Base-by-base conservation (phyloP, 371 early-diverging fungal species). In the Umbelopsis sp. region DNA sequence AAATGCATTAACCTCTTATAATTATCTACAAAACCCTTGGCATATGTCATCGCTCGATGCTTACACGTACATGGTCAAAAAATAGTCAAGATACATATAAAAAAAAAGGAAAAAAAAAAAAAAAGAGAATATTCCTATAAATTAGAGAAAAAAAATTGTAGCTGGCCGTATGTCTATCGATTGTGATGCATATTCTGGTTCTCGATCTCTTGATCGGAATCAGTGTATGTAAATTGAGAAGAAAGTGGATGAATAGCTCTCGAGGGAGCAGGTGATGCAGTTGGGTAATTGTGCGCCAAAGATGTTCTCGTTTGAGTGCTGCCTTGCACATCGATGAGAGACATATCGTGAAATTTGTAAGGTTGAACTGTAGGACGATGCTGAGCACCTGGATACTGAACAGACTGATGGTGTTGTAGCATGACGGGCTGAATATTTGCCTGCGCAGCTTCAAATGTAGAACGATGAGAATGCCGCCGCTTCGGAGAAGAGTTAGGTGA, bases 171-270 rank as follows among this genome's bases (percentile, higher is more conserved):
- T 18, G 35, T 57, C 57, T 57, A 57, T 57, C 18, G 35, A 35
- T 57, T 16, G 32, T 57, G 57, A 18, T 57, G 57, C 18, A 57
- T 57, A 29, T 35, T 57, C 35, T n/a, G 57, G 37, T 57, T 16
- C 35, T 57, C 57, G 35, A 11, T 32, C 18, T 57, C 57, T 4
- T 14, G 18, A 14, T 57, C 57, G 35, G 29, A 29, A 35, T 35
- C 29, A 6, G 11, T 18, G 18, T 29, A 57, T 37, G 57, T 57
- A 57, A 57, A 35, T 16, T 57, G 57, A 25, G 57, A 4, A 25
- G 57, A 57, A 57, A 57, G 57, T 57, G 57, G 57, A n/a, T 57
- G 57, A 57, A 57, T 57, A 32, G 57, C 57, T 57, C 57, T 57
- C 32, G 37, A 29, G 3, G 29, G 57, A 35, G 57, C 14, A 35